These are phyloP conservation scores for Aspergillus phoenicis DNA, from an alignment of 2,329 filamentous ascomycete genomes.

Conservation along the genomic window DNA sequence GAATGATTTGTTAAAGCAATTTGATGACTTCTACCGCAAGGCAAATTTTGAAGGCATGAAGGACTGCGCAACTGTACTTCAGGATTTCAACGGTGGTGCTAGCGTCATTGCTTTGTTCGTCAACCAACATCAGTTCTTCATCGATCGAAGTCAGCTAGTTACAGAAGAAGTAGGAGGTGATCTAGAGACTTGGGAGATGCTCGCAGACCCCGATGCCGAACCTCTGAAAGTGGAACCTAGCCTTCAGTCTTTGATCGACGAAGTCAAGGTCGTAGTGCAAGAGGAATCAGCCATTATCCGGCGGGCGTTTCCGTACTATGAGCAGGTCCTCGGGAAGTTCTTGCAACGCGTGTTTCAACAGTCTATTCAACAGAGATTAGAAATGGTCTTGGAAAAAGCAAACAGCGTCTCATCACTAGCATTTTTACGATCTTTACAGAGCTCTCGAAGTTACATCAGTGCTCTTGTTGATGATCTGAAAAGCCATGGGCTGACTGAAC, in stretches of 20 bases:
- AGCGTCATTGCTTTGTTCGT: constrained; percentile 96
- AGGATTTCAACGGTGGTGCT: constrained; percentile 93
- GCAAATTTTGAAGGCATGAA: constrained; percentile 98
- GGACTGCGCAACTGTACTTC: constrained; percentile 89
- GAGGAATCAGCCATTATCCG: constrained; percentile 98
- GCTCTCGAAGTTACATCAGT: constrained; percentile 86
- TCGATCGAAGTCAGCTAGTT: constrained; percentile 89
- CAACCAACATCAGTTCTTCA: constrained; percentile 99
- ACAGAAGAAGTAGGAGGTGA: constrained; percentile 72
- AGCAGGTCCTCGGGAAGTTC: constrained; percentile 90
- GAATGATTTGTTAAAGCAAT: constrained; percentile 92
- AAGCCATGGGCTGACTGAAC: constrained; percentile 88
- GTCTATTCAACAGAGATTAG: constrained; percentile 92
- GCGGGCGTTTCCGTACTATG: constrained; percentile 92
- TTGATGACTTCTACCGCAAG: constrained; percentile 93
- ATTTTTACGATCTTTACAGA: constrained; percentile 86
- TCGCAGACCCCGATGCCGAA: constrained; percentile 92
- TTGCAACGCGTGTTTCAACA: constrained; percentile 96
- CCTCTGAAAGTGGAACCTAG: constrained; percentile 89
- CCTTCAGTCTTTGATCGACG: constrained; percentile 86
- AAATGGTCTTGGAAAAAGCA: constrained; percentile 94
- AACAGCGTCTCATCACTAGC: constrained; percentile 88
- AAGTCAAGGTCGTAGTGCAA: constrained; percentile 93
- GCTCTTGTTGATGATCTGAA: constrained; percentile 90
- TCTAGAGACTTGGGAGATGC: constrained; percentile 77